phyloP scores from a whole-genome alignment of 768 basidiomycete species.

The Tricholoma terreum region DNA sequence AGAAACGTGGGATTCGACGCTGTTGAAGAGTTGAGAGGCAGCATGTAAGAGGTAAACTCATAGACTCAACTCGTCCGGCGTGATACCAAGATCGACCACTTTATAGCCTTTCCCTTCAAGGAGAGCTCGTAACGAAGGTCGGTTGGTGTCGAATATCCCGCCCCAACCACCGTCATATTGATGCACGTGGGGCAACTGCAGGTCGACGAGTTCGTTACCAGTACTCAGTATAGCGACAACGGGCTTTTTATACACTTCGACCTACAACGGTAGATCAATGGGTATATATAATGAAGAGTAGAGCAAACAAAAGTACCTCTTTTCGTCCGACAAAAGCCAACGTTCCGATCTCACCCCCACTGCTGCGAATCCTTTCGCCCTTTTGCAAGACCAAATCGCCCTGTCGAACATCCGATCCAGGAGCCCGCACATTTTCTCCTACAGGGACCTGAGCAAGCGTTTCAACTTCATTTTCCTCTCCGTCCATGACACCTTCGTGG shows the following conservation, averaged over 20 bases:
- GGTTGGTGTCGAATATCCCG: constrained; percentile 83
- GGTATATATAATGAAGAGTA: not conserved
- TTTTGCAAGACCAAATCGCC: constrained; percentile 66
- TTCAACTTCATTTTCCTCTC: constrained; percentile 72
- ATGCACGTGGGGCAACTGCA: constrained; percentile 41
- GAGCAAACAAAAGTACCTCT: constrained; percentile 43
- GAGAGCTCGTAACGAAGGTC: constrained; percentile 71
- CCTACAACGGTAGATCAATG: constrained; percentile 38
- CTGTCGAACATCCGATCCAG: constrained; percentile 69
- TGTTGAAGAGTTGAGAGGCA: constrained; percentile 20
- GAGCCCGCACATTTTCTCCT: constrained; percentile 70
- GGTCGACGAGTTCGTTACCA: constrained; percentile 75
- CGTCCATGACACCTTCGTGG: constrained; percentile 30
- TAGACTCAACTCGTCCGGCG: constrained; percentile 60
- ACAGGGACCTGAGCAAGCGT: constrained; percentile 57
- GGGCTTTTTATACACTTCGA: constrained; percentile 68
- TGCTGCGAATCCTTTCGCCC: constrained; percentile 57
- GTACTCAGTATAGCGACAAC: constrained; percentile 81
- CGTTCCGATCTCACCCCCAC: constrained; percentile 84
- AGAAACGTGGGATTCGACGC: constrained; percentile 54
- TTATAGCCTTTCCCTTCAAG: constrained; percentile 73
- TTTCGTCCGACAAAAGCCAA: constrained; percentile 74
- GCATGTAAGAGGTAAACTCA: not conserved
- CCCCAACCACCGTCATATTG: constrained; percentile 48
- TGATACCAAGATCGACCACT: constrained; percentile 79